Evolutionary conservation across 306 rosid species (phyloP).

Genomic region (Cicer yamashitae): DNA sequence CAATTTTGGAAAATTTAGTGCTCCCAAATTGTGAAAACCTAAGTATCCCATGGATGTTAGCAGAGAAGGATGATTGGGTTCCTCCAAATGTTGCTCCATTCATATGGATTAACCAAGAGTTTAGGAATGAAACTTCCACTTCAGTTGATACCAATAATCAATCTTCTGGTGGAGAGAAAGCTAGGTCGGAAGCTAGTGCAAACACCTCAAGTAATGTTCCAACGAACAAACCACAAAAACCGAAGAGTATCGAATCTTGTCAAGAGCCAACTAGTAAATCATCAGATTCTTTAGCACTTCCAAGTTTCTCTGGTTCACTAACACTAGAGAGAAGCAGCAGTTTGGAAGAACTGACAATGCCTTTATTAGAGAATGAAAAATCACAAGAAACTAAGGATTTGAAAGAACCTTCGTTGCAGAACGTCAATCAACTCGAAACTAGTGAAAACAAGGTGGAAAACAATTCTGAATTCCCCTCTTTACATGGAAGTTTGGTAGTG

Average conservation of each 20-base stretch:
- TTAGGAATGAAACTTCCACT: slow-evolving; percentile 46
- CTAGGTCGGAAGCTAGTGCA: slow-evolving; percentile 46
- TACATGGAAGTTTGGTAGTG: slow-evolving; percentile 36
- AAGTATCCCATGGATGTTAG: slow-evolving; percentile 84
- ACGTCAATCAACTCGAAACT: slow-evolving; percentile 41
- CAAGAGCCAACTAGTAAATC: slow-evolving; percentile 49
- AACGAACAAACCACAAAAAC: slow-evolving; percentile 44
- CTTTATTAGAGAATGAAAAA: slow-evolving; percentile 57
- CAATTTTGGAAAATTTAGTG: slow-evolving; percentile 72
- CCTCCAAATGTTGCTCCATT: slow-evolving; percentile 83
- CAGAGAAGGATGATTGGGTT: slow-evolving; percentile 91
- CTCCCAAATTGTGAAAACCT: slow-evolving; percentile 80
- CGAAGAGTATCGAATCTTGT: slow-evolving; percentile 40
- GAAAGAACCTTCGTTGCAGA: slow-evolving; percentile 51
- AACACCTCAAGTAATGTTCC: slow-evolving; percentile 51
- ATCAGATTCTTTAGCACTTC: slow-evolving; percentile 38
- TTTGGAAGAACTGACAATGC: slow-evolving; percentile 54
- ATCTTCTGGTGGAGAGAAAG: slow-evolving; percentile 49
- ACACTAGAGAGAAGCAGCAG: slow-evolving; percentile 39
- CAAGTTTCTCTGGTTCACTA: slow-evolving; percentile 43
- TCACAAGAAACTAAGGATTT: slow-evolving; percentile 40
- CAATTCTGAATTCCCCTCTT: slow-evolving; percentile 40
- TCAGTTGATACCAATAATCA: slow-evolving; percentile 37
- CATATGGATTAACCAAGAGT: slow-evolving; percentile 72
- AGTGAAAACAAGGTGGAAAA: slow-evolving; percentile 46